Percentiles rank a stretch among this genome's conserved stretches.
These are phyloP conservation scores for Moesziomyces sp. DNA, from an alignment of 1,284 basidiomycete species.

Conservation along the genomic window DNA sequence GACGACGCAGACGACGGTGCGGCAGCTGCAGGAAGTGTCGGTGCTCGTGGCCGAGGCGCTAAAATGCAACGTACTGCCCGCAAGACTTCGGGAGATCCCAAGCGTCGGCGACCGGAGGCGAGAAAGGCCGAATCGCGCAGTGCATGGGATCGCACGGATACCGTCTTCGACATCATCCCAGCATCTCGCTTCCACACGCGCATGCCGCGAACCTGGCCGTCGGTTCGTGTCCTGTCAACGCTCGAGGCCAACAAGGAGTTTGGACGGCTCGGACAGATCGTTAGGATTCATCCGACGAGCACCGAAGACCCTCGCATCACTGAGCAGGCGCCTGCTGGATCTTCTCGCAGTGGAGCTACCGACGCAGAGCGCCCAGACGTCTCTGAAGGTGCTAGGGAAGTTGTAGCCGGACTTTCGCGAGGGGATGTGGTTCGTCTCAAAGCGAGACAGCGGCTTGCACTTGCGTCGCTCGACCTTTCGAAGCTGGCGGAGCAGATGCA, in stretches of 20 bases:
- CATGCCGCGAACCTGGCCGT: slow-evolving; percentile 36
- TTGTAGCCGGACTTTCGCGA: slow-evolving; percentile 33
- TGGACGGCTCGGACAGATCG: slow-evolving; percentile 28
- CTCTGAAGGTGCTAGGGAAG: slow-evolving; percentile 5
- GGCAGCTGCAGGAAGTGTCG: background rate
- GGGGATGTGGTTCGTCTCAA: slow-evolving; percentile 38
- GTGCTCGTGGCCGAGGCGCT: background rate
- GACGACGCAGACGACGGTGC: background rate
- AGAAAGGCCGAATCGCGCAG: background rate
- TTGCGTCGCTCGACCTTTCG: slow-evolving; percentile 14
- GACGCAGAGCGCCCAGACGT: background rate
- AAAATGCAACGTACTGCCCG: background rate
- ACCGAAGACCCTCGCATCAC: background rate
- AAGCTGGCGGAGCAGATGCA: slow-evolving; percentile 7
- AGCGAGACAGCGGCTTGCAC: slow-evolving; percentile 31
- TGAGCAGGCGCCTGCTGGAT: background rate
- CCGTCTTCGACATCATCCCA: slow-evolving; percentile 40
- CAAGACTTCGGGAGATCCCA: background rate
- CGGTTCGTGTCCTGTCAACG: slow-evolving; percentile 33
- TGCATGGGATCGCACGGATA: background rate
- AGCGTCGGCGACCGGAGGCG: slow-evolving; percentile 2
- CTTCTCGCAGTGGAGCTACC: background rate
- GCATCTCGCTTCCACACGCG: slow-evolving; percentile 10
- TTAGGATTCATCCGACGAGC: slow-evolving; percentile 9
- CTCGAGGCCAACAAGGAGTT: slow-evolving; percentile 44